These are phyloP conservation scores for Hypoxylon intermedium DNA, from an alignment of 495 filamentous ascomycete species.

Conservation along the genomic window DNA sequence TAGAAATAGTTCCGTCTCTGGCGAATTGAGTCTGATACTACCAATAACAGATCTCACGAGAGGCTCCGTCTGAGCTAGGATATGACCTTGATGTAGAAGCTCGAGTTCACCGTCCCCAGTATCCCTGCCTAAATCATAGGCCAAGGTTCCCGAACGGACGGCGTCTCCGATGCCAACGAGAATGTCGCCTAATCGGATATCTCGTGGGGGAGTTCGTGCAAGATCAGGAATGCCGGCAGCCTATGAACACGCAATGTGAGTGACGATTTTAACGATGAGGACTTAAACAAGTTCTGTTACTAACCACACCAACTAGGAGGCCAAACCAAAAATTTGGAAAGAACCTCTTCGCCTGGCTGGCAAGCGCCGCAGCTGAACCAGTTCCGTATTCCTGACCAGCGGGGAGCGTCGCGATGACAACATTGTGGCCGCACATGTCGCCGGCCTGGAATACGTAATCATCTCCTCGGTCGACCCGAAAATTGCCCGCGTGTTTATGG, in stretches of 20 bases:
- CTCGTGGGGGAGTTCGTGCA: slow-evolving; percentile 30
- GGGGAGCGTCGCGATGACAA: slow-evolving; percentile 51
- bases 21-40: slow-evolving; percentile 25
- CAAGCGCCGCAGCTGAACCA: slow-evolving; percentile 48
- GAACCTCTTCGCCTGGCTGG: slow-evolving; percentile 47
- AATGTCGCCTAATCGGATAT: slow-evolving; percentile 53
- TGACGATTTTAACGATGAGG: background rate
- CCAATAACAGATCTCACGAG: slow-evolving; percentile 37
- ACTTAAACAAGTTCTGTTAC: slow-evolving; percentile 22
- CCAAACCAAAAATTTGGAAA: slow-evolving; percentile 51
- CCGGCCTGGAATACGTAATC: slow-evolving; percentile 48
- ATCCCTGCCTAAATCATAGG: slow-evolving; percentile 43
- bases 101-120: slow-evolving; percentile 29
- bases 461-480: slow-evolving; percentile 33
- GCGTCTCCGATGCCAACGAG: slow-evolving; percentile 39
- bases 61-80: slow-evolving; percentile 33
- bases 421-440: slow-evolving; percentile 50
- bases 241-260: slow-evolving; percentile 6
- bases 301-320: slow-evolving; percentile 47
- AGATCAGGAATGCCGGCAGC: slow-evolving; percentile 25
- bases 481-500: slow-evolving; percentile 21
- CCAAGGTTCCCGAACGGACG: slow-evolving; percentile 29
- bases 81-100: slow-evolving; percentile 28
- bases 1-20: slow-evolving; percentile 21
- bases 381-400: slow-evolving; percentile 46